A percentile compares a stretch with the other conserved stretches of the same genome.
These are phyloP conservation scores for Boletus patriciae DNA, from an alignment of 768 basidiomycete genomes.

Conservation along the genomic window DNA sequence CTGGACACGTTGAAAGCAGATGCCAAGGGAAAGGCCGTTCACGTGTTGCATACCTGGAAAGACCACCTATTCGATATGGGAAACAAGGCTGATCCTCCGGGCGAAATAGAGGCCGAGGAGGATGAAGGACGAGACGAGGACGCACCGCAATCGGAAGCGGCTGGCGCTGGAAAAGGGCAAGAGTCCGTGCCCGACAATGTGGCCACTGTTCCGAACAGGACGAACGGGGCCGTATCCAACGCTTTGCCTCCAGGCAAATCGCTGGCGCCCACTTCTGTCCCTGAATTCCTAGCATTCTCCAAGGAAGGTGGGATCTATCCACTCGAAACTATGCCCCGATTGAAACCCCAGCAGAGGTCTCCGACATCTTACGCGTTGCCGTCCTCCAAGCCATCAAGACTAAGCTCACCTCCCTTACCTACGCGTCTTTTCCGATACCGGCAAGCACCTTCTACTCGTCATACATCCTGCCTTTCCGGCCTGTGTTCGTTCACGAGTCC, in stretches of 20 bases:
- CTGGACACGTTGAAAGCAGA: slow-evolving; percentile 47
- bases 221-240: slow-evolving; percentile 24
- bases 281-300: slow-evolving; percentile 15
- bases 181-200: slow-evolving; percentile 4
- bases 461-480: slow-evolving; percentile 77
- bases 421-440: slow-evolving; percentile 68
- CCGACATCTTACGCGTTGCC: slow-evolving; percentile 54
- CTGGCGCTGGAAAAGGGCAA: slow-evolving; percentile 1
- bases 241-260: slow-evolving; percentile 12
- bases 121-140: slow-evolving; percentile 10
- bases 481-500: slow-evolving; percentile 45
- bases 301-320: slow-evolving; percentile 29
- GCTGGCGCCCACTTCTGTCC: not conserved
- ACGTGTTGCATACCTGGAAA: slow-evolving; percentile 72
- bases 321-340: not conserved
- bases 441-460: slow-evolving; percentile 75
- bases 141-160: slow-evolving; percentile 10
- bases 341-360: slow-evolving; percentile 23
- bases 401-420: slow-evolving; percentile 45
- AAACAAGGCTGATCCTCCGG: slow-evolving; percentile 57
- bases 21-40: slow-evolving; percentile 77
- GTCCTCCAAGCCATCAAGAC: slow-evolving; percentile 66
- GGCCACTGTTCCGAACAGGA: slow-evolving; percentile 13
- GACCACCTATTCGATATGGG: slow-evolving; percentile 77
- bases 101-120: slow-evolving; percentile 32